Conservation (phyloP, 2,329 filamentous ascomycete species). For the Mycosphaerella arachidis region DNA sequence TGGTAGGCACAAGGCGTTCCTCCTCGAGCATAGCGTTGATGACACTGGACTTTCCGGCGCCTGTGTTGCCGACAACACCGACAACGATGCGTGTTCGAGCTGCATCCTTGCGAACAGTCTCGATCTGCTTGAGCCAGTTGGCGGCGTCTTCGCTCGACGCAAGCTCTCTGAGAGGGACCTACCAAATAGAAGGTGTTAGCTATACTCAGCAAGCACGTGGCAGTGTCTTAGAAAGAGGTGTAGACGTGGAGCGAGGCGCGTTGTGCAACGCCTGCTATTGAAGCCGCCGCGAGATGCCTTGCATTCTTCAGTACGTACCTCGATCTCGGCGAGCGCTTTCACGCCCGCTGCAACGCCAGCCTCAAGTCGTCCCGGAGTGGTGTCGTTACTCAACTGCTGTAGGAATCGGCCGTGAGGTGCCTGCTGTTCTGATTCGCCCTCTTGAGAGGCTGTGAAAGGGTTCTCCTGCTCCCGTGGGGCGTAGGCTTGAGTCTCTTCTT, state of each 20-base stretch:
- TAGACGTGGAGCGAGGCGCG: too few relatives aligned
- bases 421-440: constrained; percentile 10
- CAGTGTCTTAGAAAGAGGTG: too few relatives aligned
- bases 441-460: constrained; percentile 12
- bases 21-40: constrained; percentile 62
- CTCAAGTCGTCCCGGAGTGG: constrained; percentile 36
- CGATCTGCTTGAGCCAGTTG: constrained; percentile 42
- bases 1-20: constrained; percentile 53
- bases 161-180: constrained; percentile 27
- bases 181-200: too few relatives aligned
- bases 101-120: constrained; percentile 39
- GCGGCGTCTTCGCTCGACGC: constrained; percentile 30
- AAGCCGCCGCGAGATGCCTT: too few relatives aligned
- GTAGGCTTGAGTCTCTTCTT: constrained; percentile 9
- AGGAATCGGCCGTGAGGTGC: constrained; percentile 21
- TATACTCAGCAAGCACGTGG: too few relatives aligned
- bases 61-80: constrained; percentile 57
- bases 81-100: constrained; percentile 46
- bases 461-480: constrained; percentile 13
- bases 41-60: constrained; percentile 58
- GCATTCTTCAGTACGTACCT: constrained; percentile 1
- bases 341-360: constrained; percentile 38
- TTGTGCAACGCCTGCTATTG: too few relatives aligned
- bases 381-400: constrained; percentile 32
- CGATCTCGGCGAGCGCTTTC: constrained; percentile 35